Base-by-base conservation (phyloP, 192 early-diverging fungal species). In the Geranomyces michiganensis region DNA sequence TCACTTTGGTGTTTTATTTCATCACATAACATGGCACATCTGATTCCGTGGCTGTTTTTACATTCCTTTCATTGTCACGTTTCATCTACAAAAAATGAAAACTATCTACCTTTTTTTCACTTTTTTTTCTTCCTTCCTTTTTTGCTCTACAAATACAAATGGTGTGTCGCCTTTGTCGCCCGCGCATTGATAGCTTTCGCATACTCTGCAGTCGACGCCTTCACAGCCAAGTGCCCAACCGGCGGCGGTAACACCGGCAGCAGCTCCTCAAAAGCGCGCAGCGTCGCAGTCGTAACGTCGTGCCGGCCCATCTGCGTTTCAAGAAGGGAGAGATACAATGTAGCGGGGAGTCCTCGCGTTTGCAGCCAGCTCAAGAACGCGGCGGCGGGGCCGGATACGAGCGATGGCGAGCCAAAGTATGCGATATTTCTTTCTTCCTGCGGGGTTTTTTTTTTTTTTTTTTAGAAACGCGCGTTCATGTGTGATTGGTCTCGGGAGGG, bases 101-200 rank as follows among this genome's bases (percentile, higher is more conserved):
- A n/a, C n/a, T n/a, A n/a, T n/a, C n/a, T n/a, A n/a, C n/a, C n/a
- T n/a, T n/a, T n/a, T n/a, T n/a, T n/a, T n/a, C n/a, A 41, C 36
- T 41, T 41, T 41, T n/a, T n/a, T n/a, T n/a, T n/a, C n/a, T n/a
- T n/a, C n/a, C n/a, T n/a, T n/a, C n/a, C n/a, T n/a, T n/a, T n/a
- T n/a, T n/a, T n/a, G n/a, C n/a, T 47, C 46, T 53, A 60, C 31
- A 60, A 29, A 60, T 60, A 60, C 31, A 60, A 19, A 17, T 60
- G 58, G 30, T 32, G 17, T 17, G 29, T 29, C 21, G 17, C 58
- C 31, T 60, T 60, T 32, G 2, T 6, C 26, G 58, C 58, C 8
- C 4, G 6, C 5, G 31, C 6, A 17, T 60, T 27, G 8, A 60
- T 33, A 29, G 31, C 58, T 33, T 60, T 60, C 7, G 17, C 30